Conservation (phyloP, 164 flowering plant genomes). For the Tinospora cordifolia region DNA sequence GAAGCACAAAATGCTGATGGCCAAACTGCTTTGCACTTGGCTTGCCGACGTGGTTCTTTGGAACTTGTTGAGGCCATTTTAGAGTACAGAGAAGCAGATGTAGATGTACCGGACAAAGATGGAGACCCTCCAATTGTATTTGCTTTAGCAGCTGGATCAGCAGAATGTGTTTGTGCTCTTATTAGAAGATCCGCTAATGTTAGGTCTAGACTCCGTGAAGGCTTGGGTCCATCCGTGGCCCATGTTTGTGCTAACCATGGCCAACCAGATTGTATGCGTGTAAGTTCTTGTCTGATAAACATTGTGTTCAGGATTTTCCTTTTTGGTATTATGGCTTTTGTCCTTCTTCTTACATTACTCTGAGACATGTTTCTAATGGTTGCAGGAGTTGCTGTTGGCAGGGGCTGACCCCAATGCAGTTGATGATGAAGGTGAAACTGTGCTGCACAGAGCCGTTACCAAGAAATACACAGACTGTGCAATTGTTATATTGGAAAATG, state of each 20-base stretch:
- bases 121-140: slow-evolving; percentile 98
- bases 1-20: slow-evolving; percentile 94
- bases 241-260: slow-evolving; percentile 99
- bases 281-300: slow-evolving; percentile 30
- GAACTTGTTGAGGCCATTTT: slow-evolving; percentile 82
- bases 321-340: slow-evolving; percentile 7
- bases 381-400: slow-evolving; percentile 81
- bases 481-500: slow-evolving; percentile 79
- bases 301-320: background rate
- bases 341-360: background rate
- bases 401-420: slow-evolving; percentile 98
- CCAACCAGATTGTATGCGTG: slow-evolving; percentile 99
- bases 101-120: slow-evolving; percentile 84
- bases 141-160: slow-evolving; percentile 98
- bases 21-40: slow-evolving; percentile 92
- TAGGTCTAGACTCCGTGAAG: slow-evolving; percentile 70
- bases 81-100: slow-evolving; percentile 66
- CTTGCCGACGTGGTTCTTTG: slow-evolving; percentile 84
- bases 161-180: slow-evolving; percentile 83
- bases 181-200: slow-evolving; percentile 75
- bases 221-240: slow-evolving; percentile 92
- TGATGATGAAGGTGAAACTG: slow-evolving; percentile 97
- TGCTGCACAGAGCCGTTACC: slow-evolving; percentile 81
- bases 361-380: slow-evolving; percentile 14
- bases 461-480: slow-evolving; percentile 97